Conservation (phyloP, 441 rosid genomes). For the Populus trichocarpa region DNA sequence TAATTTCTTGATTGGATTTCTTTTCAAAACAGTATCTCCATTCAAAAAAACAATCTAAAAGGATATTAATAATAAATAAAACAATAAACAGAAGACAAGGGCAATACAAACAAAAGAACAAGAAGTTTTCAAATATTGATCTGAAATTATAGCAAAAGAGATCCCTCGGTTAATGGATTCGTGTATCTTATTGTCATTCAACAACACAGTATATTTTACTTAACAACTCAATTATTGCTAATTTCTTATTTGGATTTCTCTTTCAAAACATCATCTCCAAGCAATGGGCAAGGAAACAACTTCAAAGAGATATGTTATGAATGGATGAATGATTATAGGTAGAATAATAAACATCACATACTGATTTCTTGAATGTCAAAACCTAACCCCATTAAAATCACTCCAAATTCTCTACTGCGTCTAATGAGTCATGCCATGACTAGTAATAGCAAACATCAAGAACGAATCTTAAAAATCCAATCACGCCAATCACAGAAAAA, state of each 20-base stretch:
- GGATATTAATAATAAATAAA: background rate
- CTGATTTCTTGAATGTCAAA: background rate
- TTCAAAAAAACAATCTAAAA: background rate
- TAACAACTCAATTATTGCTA: background rate
- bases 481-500: background rate
- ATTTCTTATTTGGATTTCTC: background rate
- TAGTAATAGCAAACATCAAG: background rate
- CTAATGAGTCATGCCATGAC: background rate
- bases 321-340: background rate
- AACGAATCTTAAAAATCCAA: background rate
- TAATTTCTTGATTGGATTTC: background rate
- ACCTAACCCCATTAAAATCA: background rate
- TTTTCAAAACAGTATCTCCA: background rate
- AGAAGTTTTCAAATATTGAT: too few species aligned
- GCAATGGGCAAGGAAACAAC: background rate
- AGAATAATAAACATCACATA: background rate
- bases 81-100: too few species aligned
- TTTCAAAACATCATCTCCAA: background rate
- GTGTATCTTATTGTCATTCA: background rate
- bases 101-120: background rate
- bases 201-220: background rate
- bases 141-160: background rate
- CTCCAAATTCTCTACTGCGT: background rate
- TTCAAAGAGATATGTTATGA: background rate
- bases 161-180: background rate